phyloP scores from a whole-genome alignment of 2,329 filamentous ascomycete species.

The Neoascochyta sp. region DNA sequence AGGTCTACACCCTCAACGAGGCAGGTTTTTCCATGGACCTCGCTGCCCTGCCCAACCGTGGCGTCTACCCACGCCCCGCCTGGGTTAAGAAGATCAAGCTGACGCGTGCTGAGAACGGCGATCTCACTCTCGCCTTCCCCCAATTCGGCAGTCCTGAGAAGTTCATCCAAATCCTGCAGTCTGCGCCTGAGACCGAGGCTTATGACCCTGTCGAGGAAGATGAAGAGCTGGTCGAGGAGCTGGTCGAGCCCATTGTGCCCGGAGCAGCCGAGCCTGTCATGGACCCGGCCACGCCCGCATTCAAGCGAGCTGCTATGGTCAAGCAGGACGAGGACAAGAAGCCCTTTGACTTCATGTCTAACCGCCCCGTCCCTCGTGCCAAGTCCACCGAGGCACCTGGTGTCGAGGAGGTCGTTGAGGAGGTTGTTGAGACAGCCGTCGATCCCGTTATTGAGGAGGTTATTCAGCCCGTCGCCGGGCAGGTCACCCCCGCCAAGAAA shows the following conservation, averaged over 20 bases:
- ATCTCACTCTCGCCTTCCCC: conserved; percentile 23
- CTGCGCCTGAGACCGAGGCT: conserved; percentile 15
- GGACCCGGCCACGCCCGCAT: conserved; percentile 26
- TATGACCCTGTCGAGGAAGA: conserved; percentile 8
- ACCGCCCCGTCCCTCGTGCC: conserved; percentile 29
- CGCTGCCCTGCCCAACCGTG: conserved; percentile 23
- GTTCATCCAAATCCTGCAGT: conserved; percentile 23
- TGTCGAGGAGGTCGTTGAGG: conserved; percentile 40
- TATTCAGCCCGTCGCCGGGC: conserved; percentile 4
- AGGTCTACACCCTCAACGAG: conserved; percentile 49
- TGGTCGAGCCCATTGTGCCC: conserved; percentile 11
- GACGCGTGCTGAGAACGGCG: conserved; percentile 14
- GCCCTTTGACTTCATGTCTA: conserved; percentile 38
- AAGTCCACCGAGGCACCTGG: conserved; percentile 21
- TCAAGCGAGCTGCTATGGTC: conserved; percentile 24
- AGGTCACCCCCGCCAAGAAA: conserved; percentile 2
- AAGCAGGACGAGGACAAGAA: conserved; percentile 28
- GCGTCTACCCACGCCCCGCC: conserved; percentile 23
- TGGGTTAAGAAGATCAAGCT: conserved; percentile 32
- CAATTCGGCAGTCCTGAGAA: conserved; percentile 14
- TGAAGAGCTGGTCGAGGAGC: conserved; percentile 19
- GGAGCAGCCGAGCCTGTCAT: conserved; percentile 16
- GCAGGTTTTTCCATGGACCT: conserved; percentile 26
- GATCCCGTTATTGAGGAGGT: conserved; percentile 18
- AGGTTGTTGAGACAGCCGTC: conserved; percentile 6